Percentiles rank a stretch among this genome's conserved stretches.
Evolutionary conservation across 2,329 filamentous ascomycete genomes (phyloP).

Genomic region (Cercospora zeina): DNA sequence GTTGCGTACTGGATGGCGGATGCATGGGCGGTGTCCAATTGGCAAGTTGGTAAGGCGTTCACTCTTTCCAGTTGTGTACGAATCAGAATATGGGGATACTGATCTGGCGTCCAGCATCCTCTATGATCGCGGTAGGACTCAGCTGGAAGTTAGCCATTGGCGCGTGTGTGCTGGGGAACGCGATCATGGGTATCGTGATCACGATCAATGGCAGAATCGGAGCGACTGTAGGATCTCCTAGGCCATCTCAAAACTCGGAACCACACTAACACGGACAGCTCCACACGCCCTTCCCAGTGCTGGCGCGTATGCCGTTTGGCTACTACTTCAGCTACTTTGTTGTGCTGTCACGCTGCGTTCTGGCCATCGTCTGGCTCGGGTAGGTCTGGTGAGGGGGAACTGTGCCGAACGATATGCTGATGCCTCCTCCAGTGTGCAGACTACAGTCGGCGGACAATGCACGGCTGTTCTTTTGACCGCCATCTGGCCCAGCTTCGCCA

Average conservation of each 20-base stretch:
- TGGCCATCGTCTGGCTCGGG: constrained; percentile 39
- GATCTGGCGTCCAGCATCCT: constrained; percentile 43
- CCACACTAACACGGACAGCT: constrained; percentile 49
- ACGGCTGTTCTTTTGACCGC: constrained; percentile 41
- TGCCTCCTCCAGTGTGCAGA: constrained; percentile 28
- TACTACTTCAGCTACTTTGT: constrained; percentile 52
- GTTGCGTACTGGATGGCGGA: constrained; percentile 46
- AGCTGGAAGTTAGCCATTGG: constrained; percentile 57
- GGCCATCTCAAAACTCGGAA: not conserved
- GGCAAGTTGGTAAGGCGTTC: constrained; percentile 41
- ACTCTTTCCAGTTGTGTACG: not conserved
- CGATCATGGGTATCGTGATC: constrained; percentile 43
- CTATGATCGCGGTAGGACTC: constrained; percentile 55
- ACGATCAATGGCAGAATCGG: constrained; percentile 56
- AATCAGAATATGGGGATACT: not conserved
- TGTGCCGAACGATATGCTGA: not conserved
- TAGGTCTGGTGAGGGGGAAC: not conserved
- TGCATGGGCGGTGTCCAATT: constrained; percentile 45
- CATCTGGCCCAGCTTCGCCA: constrained; percentile 59
- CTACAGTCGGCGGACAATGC: constrained; percentile 33
- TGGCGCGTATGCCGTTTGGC: constrained; percentile 57
- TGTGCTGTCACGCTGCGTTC: constrained; percentile 36
- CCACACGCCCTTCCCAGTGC: constrained; percentile 58
- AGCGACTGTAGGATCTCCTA: constrained; percentile 47
- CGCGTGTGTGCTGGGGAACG: constrained; percentile 34